Evolutionary conservation across 495 filamentous ascomycete species (phyloP).

Genomic region (Penicillium crystallinum): DNA sequence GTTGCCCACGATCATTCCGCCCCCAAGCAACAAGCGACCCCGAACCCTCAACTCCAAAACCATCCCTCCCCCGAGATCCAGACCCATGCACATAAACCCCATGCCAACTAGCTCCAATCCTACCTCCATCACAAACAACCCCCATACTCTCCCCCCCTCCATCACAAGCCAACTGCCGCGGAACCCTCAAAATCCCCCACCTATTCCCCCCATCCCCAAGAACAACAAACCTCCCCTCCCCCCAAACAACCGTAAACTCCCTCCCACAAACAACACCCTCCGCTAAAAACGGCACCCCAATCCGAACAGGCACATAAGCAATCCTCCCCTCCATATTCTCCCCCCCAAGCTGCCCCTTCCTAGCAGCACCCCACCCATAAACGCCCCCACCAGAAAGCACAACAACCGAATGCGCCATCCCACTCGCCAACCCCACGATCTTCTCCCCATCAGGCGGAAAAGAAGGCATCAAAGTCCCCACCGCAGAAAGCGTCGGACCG

Average conservation of each 20-base stretch:
- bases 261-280: constrained; percentile 63
- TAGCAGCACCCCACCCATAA: constrained; percentile 82
- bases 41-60: no score
- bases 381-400: constrained; percentile 69
- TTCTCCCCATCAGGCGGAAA: constrained; percentile 55
- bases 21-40: constrained; percentile 52
- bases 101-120: constrained; percentile 72
- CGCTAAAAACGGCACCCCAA: constrained; percentile 51
- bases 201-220: constrained; percentile 60
- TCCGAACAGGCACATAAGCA: constrained; percentile 52
- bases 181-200: constrained; percentile 51
- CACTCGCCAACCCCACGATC: constrained; percentile 57
- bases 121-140: neutral
- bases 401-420: constrained; percentile 71
- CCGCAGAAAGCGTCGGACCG: constrained; percentile 28
- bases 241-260: constrained; percentile 70
- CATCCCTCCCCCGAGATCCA: no score
- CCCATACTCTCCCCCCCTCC: neutral
- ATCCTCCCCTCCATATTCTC: constrained; percentile 33
- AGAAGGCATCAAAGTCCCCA: constrained; percentile 35
- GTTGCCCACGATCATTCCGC: constrained; percentile 75
- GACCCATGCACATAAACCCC: constrained; percentile 66
- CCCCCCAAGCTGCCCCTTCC: constrained; percentile 77
- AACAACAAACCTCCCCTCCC: constrained; percentile 51
- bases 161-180: constrained; percentile 20